Evolutionary conservation across 2,329 filamentous ascomycete species (phyloP), one percentile per base, ranked within the genome.

Genomic region (Colletotrichum sp.): DNA sequence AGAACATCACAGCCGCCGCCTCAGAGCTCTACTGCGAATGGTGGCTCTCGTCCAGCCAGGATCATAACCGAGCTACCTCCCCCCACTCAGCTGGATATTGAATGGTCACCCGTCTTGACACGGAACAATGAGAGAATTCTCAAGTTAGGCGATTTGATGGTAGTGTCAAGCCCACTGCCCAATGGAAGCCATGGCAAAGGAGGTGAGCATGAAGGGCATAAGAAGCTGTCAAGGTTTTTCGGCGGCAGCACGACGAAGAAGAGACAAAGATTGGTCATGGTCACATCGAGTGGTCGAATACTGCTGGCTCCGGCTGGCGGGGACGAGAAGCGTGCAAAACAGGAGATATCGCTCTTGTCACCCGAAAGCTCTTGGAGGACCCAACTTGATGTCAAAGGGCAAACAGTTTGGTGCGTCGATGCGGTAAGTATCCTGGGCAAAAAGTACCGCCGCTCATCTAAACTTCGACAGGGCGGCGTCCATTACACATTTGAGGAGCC

Each of bases 21-120:
- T 77, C 84, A 82, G 66, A 82, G 82, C 79, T 82, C 78, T 74
- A 81, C 76, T 73, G 81, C 82, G 3, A 90, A 89, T 67, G 87
- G 86, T 43, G 82, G 84, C 38, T 85, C 86, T 31, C 87, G 95
- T 69, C 93, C 95, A 36, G 90, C 94, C 3, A 89, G 95, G 75
- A 92, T 98, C 74, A 97, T 99, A 74, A 98, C 97, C 1, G 97
- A 99, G 82, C 88, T 99, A 12, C 95, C 97, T 18, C 96, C 97
- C n/a, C 97, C 97, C 1, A 98, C 94, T 65, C 97, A 98, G 82
- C 87, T 99, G 31, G 97, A 99, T 80, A 98, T 99, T 71, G 97
- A 99, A 84, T 99, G 97, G 97, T 98, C 96, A 1, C 97, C 97
- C 1, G 96, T 99, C 6, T 87, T 99, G 69, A 98, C 94, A 12